phyloP scores from a whole-genome alignment of 495 filamentous ascomycete species.

The Aspergillus kassunensis region DNA sequence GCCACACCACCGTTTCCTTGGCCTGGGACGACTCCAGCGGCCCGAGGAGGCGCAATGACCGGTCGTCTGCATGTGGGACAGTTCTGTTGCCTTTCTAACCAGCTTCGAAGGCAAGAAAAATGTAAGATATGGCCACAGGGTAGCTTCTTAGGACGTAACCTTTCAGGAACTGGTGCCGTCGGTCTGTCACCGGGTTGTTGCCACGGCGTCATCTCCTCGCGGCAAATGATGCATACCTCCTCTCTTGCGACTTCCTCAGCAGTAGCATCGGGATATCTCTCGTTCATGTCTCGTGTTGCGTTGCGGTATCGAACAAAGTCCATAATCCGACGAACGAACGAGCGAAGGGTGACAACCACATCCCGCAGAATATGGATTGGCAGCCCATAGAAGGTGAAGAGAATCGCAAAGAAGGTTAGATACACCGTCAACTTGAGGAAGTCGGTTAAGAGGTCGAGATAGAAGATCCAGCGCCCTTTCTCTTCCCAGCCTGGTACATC shows the following conservation, averaged over 20 bases:
- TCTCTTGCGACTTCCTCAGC: constrained; percentile 78
- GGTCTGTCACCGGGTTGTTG: constrained; percentile 30
- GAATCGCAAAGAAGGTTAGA: constrained; percentile 84
- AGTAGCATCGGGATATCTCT: constrained; percentile 86
- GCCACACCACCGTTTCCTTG: constrained; percentile 25
- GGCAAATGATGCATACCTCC: constrained; percentile 95
- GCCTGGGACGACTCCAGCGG: constrained; percentile 23
- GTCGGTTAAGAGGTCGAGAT: constrained; percentile 83
- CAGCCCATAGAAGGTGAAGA: constrained; percentile 88
- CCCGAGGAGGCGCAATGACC: constrained; percentile 47
- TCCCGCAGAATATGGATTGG: constrained; percentile 96
- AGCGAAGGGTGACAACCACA: constrained; percentile 86
- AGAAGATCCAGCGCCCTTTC: constrained; percentile 90
- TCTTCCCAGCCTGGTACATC: constrained; percentile 96
- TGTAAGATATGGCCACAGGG: constrained; percentile 96
- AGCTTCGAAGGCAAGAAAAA: constrained; percentile 89
- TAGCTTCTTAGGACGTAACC: constrained; percentile 87
- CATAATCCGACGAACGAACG: constrained; percentile 79
- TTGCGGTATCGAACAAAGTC: constrained; percentile 86
- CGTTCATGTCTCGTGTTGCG: constrained; percentile 87
- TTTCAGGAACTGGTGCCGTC: constrained; percentile 59
- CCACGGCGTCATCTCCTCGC: constrained; percentile 90
- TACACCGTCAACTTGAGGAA: constrained; percentile 89
- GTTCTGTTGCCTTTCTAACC: constrained; percentile 97
- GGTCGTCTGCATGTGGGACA: constrained; percentile 91